phyloP scores from a whole-genome alignment of 768 basidiomycete species.

The Boletales sp. region DNA sequence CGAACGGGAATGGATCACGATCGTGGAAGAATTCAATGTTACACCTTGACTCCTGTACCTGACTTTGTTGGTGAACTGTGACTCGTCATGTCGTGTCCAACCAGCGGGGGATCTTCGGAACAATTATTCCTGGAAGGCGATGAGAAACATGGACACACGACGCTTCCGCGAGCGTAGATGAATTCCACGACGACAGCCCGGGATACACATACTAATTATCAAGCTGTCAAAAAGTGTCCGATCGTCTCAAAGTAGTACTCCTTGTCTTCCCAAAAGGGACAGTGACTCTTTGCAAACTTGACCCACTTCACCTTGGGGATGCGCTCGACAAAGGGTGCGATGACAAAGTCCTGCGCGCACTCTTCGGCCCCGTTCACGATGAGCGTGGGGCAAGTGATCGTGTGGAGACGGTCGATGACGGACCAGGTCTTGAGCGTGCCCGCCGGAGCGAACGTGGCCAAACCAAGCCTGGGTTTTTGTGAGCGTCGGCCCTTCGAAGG shows the following conservation, averaged over 20 bases:
- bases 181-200: no score
- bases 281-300: slow-evolving; percentile 28
- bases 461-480: slow-evolving; percentile 1
- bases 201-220: background rate
- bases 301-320: slow-evolving; percentile 35
- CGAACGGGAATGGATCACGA: no score
- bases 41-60: no score
- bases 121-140: background rate
- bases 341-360: slow-evolving; percentile 30
- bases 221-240: slow-evolving; percentile 9
- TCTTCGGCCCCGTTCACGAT: slow-evolving; percentile 37
- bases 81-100: background rate
- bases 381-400: slow-evolving; percentile 37
- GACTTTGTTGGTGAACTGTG: background rate
- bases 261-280: slow-evolving; percentile 19
- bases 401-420: slow-evolving; percentile 39
- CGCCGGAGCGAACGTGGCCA: slow-evolving; percentile 34
- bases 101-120: background rate
- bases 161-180: no score
- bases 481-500: background rate
- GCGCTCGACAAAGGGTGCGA: slow-evolving; percentile 30
- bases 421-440: slow-evolving; percentile 43
- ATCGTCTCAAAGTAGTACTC: slow-evolving; percentile 19
- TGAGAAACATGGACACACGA: background rate
- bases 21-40: no score